Conservation (phyloP, 176 grass and related monocot species). For the Oryza australiensis region DNA sequence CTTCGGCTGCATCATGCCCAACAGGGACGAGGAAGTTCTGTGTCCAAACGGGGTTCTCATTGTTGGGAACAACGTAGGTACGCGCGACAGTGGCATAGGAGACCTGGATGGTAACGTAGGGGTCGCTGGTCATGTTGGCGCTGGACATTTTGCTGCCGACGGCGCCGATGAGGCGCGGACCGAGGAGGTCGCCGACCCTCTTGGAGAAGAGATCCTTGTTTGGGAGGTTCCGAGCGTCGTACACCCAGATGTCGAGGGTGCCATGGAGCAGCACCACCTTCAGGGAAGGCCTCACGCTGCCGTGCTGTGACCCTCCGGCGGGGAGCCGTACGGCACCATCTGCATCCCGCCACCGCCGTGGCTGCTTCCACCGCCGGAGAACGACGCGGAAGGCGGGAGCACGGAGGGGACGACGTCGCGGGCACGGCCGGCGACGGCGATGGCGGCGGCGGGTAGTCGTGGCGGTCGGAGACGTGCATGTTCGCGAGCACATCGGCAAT, state of each 20-base stretch:
- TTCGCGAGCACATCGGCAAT: constrained; percentile 53
- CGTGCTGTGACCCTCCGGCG: constrained; percentile 35
- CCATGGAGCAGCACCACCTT: constrained; percentile 90
- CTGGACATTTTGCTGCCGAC: constrained; percentile 47
- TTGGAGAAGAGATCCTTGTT: constrained; percentile 91
- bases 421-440: background rate
- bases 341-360: constrained; percentile 43
- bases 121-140: constrained; percentile 69
- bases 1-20: constrained; percentile 62
- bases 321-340: constrained; percentile 39
- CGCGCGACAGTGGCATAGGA: constrained; percentile 49
- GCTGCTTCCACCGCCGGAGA: constrained; percentile 26
- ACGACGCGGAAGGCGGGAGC: constrained; percentile 27
- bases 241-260: constrained; percentile 71
- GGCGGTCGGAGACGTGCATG: constrained; percentile 51
- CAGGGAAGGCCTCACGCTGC: constrained; percentile 46
- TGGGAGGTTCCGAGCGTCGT: constrained; percentile 61
- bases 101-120: constrained; percentile 68
- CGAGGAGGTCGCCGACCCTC: constrained; percentile 53
- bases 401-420: constrained; percentile 14
- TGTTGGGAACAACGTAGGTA: constrained; percentile 74
- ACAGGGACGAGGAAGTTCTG: constrained; percentile 79
- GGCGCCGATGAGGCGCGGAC: constrained; percentile 39
- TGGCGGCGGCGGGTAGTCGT: constrained; percentile 12
- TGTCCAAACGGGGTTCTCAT: constrained; percentile 79